Evolutionary conservation across 495 filamentous ascomycete species (phyloP).

Genomic region (Penicillium canescens): DNA sequence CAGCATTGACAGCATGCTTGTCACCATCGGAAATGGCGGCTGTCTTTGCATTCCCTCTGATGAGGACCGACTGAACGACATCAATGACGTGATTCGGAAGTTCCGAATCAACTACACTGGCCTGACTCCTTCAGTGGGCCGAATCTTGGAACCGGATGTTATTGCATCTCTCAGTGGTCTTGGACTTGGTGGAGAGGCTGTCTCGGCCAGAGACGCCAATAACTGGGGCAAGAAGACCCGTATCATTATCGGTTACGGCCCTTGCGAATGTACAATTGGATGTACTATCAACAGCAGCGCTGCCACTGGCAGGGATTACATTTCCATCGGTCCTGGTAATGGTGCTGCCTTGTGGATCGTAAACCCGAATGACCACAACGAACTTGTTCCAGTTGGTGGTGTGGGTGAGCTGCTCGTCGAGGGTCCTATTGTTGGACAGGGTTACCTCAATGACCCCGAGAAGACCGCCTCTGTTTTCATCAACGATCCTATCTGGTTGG

Average conservation of each 20-base stretch:
- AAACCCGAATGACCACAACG: constrained; percentile 45
- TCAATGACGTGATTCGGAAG: constrained; percentile 45
- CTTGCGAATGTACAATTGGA: constrained; percentile 48
- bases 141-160: constrained; percentile 40
- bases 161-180: constrained; percentile 48
- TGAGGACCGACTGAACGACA: constrained; percentile 49
- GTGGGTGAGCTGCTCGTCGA: constrained; percentile 57
- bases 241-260: constrained; percentile 54
- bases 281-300: constrained; percentile 47
- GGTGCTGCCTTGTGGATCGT: constrained; percentile 48
- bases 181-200: constrained; percentile 53
- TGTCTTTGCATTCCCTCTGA: constrained; percentile 54
- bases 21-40: constrained; percentile 44
- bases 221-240: constrained; percentile 39
- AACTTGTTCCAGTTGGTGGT: constrained; percentile 48
- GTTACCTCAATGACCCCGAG: constrained; percentile 49
- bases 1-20: constrained; percentile 46
- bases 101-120: constrained; percentile 46
- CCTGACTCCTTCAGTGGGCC: constrained; percentile 54
- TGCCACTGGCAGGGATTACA: constrained; percentile 38
- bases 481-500: constrained; percentile 48
- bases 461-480: constrained; percentile 51
- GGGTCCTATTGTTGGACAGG: constrained; percentile 52
- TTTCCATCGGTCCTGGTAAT: constrained; percentile 40
- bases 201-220: constrained; percentile 38